Conservation (phyloP, 768 basidiomycete genomes). For the Boletus pseudo-olivaceus region DNA sequence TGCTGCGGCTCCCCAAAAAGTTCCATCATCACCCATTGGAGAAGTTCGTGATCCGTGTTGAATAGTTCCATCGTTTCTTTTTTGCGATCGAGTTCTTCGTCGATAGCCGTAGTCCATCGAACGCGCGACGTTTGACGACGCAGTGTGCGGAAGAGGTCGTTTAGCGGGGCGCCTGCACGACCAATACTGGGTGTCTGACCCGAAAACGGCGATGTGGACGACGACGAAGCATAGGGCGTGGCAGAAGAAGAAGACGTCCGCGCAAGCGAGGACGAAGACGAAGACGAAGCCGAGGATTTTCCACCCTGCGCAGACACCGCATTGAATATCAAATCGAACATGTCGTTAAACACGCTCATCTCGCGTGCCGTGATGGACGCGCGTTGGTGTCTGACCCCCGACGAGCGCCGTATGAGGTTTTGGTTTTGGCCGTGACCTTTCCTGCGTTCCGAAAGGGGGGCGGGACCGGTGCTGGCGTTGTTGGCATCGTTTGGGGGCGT, state of each 20-base stretch:
- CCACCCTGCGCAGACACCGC: slow-evolving; percentile 39
- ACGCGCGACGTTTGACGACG: slow-evolving; percentile 47
- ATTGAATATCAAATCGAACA: slow-evolving; percentile 71
- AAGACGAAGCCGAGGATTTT: not conserved
- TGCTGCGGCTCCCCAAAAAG: slow-evolving; percentile 60
- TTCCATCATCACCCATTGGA: slow-evolving; percentile 68
- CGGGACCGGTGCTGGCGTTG: not conserved
- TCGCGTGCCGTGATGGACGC: slow-evolving; percentile 70
- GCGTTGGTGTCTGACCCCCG: slow-evolving; percentile 29
- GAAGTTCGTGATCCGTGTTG: slow-evolving; percentile 61
- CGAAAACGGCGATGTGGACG: not conserved
- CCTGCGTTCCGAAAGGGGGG: not conserved
- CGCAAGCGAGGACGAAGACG: slow-evolving; percentile 6
- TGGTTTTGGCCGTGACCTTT: not conserved
- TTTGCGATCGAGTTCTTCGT: slow-evolving; percentile 60
- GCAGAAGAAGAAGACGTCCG: not conserved
- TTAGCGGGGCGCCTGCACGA: slow-evolving; percentile 22
- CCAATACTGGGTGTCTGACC: slow-evolving; percentile 18
- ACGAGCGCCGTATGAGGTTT: slow-evolving; percentile 10
- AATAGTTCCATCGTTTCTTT: slow-evolving; percentile 74
- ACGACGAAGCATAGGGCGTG: not conserved
- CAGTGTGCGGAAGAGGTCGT: slow-evolving; percentile 54
- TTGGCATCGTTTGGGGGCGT: slow-evolving; percentile 7
- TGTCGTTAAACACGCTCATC: slow-evolving; percentile 61
- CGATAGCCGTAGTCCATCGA: slow-evolving; percentile 49